Conservation (phyloP, 2,329 filamentous ascomycete species). For the Ilyonectria sp. region DNA sequence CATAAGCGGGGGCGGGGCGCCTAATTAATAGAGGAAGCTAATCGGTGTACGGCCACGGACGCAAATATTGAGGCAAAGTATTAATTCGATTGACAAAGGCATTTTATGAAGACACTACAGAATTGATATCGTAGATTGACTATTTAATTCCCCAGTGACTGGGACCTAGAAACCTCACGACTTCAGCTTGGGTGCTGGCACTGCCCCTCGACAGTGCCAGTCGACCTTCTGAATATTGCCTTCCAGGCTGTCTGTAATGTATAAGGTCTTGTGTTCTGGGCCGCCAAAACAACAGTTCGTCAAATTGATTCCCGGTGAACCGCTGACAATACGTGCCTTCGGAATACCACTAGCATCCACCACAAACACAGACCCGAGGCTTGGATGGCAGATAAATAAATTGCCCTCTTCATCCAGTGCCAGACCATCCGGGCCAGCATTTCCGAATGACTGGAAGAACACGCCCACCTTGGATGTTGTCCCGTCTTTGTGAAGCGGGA, state of each 20-base stretch:
- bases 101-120: too few species aligned
- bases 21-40: too few species aligned
- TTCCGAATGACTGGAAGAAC: slow-evolving; percentile 59
- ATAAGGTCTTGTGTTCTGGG: slow-evolving; percentile 54
- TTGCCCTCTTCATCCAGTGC: slow-evolving; percentile 57
- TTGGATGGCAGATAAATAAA: slow-evolving; percentile 55
- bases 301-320: slow-evolving; percentile 52
- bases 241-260: slow-evolving; percentile 58
- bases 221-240: slow-evolving; percentile 53
- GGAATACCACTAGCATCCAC: slow-evolving; percentile 55
- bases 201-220: slow-evolving; percentile 52
- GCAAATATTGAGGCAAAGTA: too few species aligned
- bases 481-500: slow-evolving; percentile 57
- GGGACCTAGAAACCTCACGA: too few species aligned
- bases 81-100: too few species aligned
- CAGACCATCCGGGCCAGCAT: slow-evolving; percentile 57
- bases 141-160: too few species aligned
- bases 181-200: slow-evolving; percentile 11
- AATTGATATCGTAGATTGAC: too few species aligned
- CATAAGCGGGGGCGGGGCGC: too few species aligned
- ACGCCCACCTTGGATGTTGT: slow-evolving; percentile 56
- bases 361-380: slow-evolving; percentile 55
- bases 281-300: slow-evolving; percentile 61
- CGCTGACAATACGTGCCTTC: slow-evolving; percentile 54
- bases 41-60: too few species aligned